Evolutionary conservation across 495 filamentous ascomycete species (phyloP).

Genomic region (Aspergillus kassunensis): DNA sequence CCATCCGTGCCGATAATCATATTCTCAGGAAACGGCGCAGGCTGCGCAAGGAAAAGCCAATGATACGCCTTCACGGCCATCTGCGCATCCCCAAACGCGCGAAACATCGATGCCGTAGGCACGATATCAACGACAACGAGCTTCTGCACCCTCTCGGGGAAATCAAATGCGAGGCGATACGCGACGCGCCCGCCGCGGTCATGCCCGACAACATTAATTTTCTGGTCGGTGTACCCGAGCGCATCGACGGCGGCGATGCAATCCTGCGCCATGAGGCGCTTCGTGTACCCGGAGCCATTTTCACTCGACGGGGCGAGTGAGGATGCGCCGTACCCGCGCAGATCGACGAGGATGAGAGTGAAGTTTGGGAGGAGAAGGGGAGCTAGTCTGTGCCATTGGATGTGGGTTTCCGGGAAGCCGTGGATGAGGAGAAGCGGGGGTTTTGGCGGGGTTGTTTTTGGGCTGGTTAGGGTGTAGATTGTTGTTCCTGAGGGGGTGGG

Average conservation of each 20-base stretch:
- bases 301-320: neutral
- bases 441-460: neutral
- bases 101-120: neutral
- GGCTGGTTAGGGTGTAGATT: neutral
- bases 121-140: neutral
- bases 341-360: neutral
- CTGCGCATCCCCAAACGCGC: neutral
- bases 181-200: constrained; percentile 1
- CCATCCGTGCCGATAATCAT: neutral
- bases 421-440: neutral
- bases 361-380: neutral
- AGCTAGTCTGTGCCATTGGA: neutral
- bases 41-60: constrained; percentile 1
- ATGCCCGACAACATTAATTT: neutral
- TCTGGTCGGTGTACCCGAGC: neutral
- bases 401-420: constrained; percentile 2
- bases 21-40: neutral
- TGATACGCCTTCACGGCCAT: neutral
- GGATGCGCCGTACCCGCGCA: neutral
- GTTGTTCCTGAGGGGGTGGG: too few species aligned
- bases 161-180: neutral
- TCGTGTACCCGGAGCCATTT: constrained; percentile 1
- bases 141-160: neutral
- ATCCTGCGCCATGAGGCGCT: neutral
- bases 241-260: neutral